These are phyloP conservation scores for Cyclotella distinguenda DNA, from an alignment of 108 stramenopile species.

Conservation along the genomic window DNA sequence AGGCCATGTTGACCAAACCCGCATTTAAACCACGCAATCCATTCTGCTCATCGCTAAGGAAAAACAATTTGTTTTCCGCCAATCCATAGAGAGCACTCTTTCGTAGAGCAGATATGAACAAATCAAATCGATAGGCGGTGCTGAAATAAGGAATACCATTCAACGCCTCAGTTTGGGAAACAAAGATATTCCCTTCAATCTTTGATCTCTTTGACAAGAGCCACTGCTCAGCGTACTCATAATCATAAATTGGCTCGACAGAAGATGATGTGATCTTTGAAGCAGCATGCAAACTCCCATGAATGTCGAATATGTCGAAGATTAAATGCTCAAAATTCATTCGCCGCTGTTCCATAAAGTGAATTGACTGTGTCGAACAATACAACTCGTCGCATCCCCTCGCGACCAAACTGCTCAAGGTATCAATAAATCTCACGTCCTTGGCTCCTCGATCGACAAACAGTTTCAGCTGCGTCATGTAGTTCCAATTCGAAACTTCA, in stretches of 20 bases:
- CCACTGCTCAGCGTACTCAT: constrained; percentile 23
- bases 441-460: constrained; percentile 29
- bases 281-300: not conserved
- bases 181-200: constrained; percentile 28
- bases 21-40: constrained; percentile 25
- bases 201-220: constrained; percentile 16
- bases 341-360: constrained; percentile 26
- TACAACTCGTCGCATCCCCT: constrained; percentile 34
- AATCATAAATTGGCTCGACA: constrained; percentile 11
- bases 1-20: constrained; percentile 31
- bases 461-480: constrained; percentile 30
- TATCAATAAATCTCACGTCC: constrained; percentile 27
- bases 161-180: constrained; percentile 16
- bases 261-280: not conserved
- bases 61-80: constrained; percentile 14
- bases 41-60: constrained; percentile 3
- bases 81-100: constrained; percentile 16
- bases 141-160: constrained; percentile 26
- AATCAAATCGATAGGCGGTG: constrained; percentile 14
- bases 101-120: constrained; percentile 27
- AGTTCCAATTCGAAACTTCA: constrained; percentile 23
- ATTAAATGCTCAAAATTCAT: constrained; percentile 34
- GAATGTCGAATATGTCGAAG: constrained; percentile 27
- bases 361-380: constrained; percentile 29
- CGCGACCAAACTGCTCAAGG: constrained; percentile 27